Conservation (phyloP, 2,329 filamentous ascomycete species). For the Stemphylium vesicarium region DNA sequence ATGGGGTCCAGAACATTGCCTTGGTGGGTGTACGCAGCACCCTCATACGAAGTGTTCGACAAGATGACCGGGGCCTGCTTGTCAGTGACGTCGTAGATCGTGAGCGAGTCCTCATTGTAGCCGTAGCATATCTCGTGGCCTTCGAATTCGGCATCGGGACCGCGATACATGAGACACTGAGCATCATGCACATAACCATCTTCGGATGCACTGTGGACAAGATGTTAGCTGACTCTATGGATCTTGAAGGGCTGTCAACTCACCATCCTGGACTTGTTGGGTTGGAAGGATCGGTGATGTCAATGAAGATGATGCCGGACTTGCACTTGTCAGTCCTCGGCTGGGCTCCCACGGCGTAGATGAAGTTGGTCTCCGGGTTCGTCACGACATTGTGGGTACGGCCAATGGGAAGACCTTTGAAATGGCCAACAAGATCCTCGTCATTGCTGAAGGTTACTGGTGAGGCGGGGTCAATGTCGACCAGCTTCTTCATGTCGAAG, state of each 20-base stretch:
- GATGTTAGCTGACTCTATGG: neutral
- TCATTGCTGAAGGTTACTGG: constrained; percentile 45
- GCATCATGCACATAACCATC: constrained; percentile 69
- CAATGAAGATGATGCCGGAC: constrained; percentile 65
- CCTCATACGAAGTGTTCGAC: constrained; percentile 62
- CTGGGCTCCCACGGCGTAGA: constrained; percentile 47
- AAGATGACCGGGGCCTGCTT: constrained; percentile 56
- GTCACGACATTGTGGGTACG: constrained; percentile 49
- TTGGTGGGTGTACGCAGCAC: constrained; percentile 65
- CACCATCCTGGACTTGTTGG: constrained; percentile 59
- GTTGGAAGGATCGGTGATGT: constrained; percentile 61
- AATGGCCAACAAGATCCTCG: constrained; percentile 44
- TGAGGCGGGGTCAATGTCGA: constrained; percentile 41
- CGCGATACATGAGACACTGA: constrained; percentile 64
- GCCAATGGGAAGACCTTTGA: constrained; percentile 43
- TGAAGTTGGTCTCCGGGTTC: constrained; percentile 47
- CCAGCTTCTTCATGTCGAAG: constrained; percentile 64
- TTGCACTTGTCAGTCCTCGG: constrained; percentile 52
- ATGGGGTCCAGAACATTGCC: constrained; percentile 58
- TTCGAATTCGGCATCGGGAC: constrained; percentile 57
- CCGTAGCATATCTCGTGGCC: constrained; percentile 63
- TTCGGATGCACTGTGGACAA: constrained; percentile 49
- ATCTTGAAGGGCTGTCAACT: neutral
- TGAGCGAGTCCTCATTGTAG: constrained; percentile 62
- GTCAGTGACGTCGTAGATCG: constrained; percentile 61